A percentile compares a stretch with the other conserved stretches of the same genome.
Conservation (phyloP, 805 yeast genomes). For the Candida silvatica region DNA sequence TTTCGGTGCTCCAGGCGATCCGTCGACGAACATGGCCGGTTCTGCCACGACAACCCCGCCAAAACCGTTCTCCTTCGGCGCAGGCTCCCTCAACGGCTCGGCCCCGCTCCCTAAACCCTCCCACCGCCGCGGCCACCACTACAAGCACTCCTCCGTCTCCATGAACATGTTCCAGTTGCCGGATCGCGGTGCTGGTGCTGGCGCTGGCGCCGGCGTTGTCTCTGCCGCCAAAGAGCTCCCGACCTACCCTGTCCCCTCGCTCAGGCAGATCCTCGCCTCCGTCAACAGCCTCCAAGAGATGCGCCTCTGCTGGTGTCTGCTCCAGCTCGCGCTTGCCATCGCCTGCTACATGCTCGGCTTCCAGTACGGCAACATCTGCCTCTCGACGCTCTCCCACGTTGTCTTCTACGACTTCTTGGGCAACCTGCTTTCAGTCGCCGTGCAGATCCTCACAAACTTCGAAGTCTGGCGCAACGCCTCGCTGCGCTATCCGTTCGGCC, state of each 20-base stretch:
- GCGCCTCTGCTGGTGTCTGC: conserved; percentile 47
- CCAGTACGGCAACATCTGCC: conserved; percentile 44
- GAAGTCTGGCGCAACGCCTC: conserved; percentile 86
- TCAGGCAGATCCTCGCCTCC: conserved; percentile 53
- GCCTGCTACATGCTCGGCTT: conserved; percentile 54
- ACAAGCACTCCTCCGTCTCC: conserved; percentile 92
- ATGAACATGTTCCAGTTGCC: conserved; percentile 96
- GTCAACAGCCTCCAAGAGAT: conserved; percentile 49
- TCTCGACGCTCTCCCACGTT: conserved; percentile 78
- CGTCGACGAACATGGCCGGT: no score
- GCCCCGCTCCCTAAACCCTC: conserved; percentile 37
- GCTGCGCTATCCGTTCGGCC: conserved; percentile 82
- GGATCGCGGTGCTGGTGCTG: conserved; percentile 41
- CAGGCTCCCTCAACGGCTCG: conserved; percentile 4
- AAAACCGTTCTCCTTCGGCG: background rate
- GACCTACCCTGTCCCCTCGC: conserved; percentile 65
- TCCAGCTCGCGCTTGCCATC: conserved; percentile 49
- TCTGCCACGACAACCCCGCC: conserved; percentile 3
- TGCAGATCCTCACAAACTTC: conserved; percentile 80
- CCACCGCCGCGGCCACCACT: conserved; percentile 88
- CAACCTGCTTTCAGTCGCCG: conserved; percentile 57
- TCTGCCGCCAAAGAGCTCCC: conserved; percentile 49
- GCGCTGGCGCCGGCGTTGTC: background rate
- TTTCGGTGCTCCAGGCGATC: background rate
- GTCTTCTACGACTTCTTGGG: conserved; percentile 83